A percentile compares a stretch with the other conserved stretches of the same genome.
Evolutionary conservation across 305 asterid species (phyloP).

Genomic region (Vinca major): DNA sequence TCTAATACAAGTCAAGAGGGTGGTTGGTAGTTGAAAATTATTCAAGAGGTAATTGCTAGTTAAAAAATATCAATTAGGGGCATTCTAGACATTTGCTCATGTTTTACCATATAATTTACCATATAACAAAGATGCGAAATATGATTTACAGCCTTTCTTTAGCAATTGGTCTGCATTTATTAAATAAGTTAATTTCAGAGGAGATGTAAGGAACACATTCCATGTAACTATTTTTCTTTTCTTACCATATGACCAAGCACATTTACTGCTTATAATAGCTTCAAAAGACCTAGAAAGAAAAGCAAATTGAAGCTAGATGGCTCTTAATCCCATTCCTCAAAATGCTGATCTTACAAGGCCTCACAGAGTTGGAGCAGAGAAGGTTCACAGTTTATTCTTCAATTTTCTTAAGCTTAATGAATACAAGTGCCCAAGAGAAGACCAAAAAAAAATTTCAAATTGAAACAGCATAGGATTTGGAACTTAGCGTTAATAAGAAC

Average conservation of each 20-base stretch:
- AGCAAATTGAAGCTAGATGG: background rate
- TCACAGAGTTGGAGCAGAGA: background rate
- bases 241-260: no score
- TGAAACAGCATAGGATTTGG: background rate
- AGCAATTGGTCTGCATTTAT: background rate
- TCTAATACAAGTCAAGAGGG: no score
- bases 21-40: no score
- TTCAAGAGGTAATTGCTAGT: no score
- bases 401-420: background rate
- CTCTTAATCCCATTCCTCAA: background rate
- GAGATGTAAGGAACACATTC: background rate
- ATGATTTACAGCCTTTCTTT: background rate
- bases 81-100: background rate
- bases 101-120: background rate
- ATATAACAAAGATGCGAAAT: background rate
- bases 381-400: conserved; percentile 3
- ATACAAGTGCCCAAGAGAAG: background rate
- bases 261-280: background rate
- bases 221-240: background rate
- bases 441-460: background rate
- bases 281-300: background rate
- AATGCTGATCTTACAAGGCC: background rate
- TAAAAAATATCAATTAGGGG: no score
- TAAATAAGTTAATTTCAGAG: conserved; percentile 2
- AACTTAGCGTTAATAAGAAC: background rate